A percentile compares a stretch with the other conserved stretches of the same genome.
Conservation (phyloP, 2,329 filamentous ascomycete species). For the Curvularia verruculosa region DNA sequence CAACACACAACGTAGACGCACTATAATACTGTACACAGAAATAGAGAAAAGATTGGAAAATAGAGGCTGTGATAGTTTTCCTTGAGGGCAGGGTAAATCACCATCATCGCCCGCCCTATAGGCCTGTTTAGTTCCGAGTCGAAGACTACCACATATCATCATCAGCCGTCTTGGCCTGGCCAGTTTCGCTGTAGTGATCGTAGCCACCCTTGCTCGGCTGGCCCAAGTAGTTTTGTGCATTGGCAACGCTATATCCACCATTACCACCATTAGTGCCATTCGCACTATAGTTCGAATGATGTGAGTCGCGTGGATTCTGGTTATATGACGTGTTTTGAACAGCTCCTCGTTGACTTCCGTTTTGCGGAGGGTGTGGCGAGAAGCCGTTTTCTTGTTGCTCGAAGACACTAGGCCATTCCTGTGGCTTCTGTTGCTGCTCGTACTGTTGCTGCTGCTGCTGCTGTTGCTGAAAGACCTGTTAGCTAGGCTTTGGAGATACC, state of each 20-base stretch:
- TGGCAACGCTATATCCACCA: conserved; percentile 46
- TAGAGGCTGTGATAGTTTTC: conserved; percentile 1
- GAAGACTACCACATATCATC: conserved; percentile 50
- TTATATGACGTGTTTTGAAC: conserved; percentile 23
- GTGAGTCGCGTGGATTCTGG: conserved; percentile 39
- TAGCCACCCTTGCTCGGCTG: conserved; percentile 34
- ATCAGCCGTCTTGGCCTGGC: conserved; percentile 35
- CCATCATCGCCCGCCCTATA: not conserved
- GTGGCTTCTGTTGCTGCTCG: conserved; percentile 26
- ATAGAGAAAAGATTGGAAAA: not conserved
- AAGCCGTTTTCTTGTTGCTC: conserved; percentile 23
- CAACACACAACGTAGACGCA: not conserved
- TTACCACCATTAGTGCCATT: conserved; percentile 27
- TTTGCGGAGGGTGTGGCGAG: conserved; percentile 18
- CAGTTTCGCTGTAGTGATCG: conserved; percentile 38
- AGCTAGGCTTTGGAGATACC: not conserved
- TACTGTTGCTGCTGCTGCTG: conserved; percentile 35
- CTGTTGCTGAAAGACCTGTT: conserved; percentile 2
- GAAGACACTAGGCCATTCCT: conserved; percentile 31
- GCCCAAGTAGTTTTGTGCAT: conserved; percentile 46
- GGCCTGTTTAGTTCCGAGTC: not conserved
- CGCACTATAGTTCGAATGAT: conserved; percentile 40
- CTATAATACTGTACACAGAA: conserved; percentile 6
- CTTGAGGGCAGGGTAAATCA: not conserved
- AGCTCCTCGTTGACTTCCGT: conserved; percentile 16